phyloP scores from a whole-genome alignment of 805 yeast species.

The Metschnikowia continentalis region DNA sequence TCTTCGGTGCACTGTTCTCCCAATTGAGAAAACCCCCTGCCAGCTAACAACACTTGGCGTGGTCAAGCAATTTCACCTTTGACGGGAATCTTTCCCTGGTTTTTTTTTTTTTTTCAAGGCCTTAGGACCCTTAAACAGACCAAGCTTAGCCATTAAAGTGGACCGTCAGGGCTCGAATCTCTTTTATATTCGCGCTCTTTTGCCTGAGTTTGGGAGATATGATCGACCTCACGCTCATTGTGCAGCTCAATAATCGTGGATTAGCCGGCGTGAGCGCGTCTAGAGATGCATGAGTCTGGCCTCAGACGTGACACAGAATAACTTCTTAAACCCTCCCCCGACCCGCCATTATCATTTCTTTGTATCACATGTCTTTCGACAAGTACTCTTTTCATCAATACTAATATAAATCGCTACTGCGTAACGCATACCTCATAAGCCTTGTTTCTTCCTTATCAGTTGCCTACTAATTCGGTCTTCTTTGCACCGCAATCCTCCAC shows the following conservation, averaged over 20 bases:
- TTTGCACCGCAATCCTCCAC: neutral
- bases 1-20: neutral
- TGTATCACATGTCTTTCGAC: neutral
- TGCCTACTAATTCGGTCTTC: neutral
- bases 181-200: neutral
- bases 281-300: neutral
- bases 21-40: neutral
- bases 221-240: neutral
- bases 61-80: too few relatives aligned
- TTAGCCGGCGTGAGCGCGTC: slow-evolving; percentile 3
- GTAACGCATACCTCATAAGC: neutral
- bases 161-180: too few relatives aligned
- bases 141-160: neutral
- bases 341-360: neutral
- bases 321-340: neutral
- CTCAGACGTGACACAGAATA: slow-evolving; percentile 1
- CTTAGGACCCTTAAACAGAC: neutral
- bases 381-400: neutral
- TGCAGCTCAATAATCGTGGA: neutral
- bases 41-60: too few relatives aligned
- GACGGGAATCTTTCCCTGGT: too few relatives aligned
- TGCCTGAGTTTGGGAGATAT: neutral
- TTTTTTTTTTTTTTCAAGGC: neutral
- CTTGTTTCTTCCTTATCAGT: neutral
- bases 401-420: neutral